These are phyloP conservation scores for Colletotrichum gloeosporioides DNA, from an alignment of 2,329 filamentous ascomycete genomes.

Conservation along the genomic window DNA sequence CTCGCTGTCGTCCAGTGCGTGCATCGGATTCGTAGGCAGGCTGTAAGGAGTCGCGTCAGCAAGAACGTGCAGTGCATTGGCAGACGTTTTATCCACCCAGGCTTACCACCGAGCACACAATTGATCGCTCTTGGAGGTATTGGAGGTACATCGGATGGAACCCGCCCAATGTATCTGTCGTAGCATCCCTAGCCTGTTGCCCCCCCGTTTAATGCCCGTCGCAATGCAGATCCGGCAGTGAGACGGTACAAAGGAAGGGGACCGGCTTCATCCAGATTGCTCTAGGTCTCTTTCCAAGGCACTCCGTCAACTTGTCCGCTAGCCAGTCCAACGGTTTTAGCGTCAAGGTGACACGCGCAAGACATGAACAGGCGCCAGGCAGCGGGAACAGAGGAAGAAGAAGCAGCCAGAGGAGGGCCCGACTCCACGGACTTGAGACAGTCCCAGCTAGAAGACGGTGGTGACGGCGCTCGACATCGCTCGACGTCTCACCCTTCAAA, in stretches of 20 bases:
- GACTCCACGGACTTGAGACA: conserved; percentile 14
- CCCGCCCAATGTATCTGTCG: neutral
- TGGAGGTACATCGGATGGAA: neutral
- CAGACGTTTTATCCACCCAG: conserved; percentile 3
- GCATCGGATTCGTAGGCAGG: neutral
- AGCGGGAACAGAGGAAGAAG: neutral
- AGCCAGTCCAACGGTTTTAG: neutral
- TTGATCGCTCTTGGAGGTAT: neutral
- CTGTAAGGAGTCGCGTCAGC: conserved; percentile 4
- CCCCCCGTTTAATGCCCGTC: neutral
- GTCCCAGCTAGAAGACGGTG: neutral
- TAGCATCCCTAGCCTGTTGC: neutral
- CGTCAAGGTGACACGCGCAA: neutral
- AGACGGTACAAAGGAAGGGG: neutral
- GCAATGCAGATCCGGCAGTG: conserved; percentile 4
- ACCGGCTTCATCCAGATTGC: neutral
- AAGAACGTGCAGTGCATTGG: conserved; percentile 18
- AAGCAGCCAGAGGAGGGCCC: neutral
- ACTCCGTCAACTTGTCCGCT: neutral
- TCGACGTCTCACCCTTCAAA: neutral
- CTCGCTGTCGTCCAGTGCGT: neutral
- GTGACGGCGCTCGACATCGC: neutral
- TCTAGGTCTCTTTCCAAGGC: neutral
- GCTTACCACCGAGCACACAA: conserved; percentile 4
- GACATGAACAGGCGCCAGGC: neutral